These are phyloP conservation scores for Chrysanthemum makinoi DNA, from an alignment of 129 eudicot genomes.

Conservation along the genomic window DNA sequence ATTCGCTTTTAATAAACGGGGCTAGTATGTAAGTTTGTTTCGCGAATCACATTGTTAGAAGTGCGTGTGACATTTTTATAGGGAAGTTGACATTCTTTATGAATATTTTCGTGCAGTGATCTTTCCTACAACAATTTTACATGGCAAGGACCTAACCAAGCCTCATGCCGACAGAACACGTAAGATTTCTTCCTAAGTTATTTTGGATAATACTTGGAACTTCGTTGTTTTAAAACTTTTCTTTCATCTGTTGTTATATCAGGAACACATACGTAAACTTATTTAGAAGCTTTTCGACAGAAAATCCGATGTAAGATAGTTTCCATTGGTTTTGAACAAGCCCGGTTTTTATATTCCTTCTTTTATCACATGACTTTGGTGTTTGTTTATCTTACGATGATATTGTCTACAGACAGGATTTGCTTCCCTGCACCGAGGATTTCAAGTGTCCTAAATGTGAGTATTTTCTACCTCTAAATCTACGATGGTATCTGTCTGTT, in stretches of 20 bases:
- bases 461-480: slow-evolving; percentile 26
- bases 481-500: neutral
- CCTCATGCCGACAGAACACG: slow-evolving; percentile 58
- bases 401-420: too few species aligned
- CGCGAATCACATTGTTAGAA: neutral
- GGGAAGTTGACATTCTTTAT: slow-evolving; percentile 7
- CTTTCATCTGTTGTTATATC: neutral
- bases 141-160: slow-evolving; percentile 68
- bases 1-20: slow-evolving; percentile 62
- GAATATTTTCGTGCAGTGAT: slow-evolving; percentile 52
- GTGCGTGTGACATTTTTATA: neutral
- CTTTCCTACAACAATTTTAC: slow-evolving; percentile 85
- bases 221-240: neutral
- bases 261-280: slow-evolving; percentile 73
- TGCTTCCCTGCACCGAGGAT: slow-evolving; percentile 27
- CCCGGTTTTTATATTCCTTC: too few species aligned
- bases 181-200: slow-evolving; percentile 27
- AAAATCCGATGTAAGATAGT: slow-evolving; percentile 49
- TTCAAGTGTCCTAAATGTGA: slow-evolving; percentile 70
- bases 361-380: too few species aligned
- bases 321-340: slow-evolving; percentile 11
- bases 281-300: slow-evolving; percentile 63
- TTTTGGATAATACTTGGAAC: slow-evolving; percentile 6
- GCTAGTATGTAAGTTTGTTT: slow-evolving; percentile 61
- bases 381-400: too few species aligned